Evolutionary conservation across 495 filamentous ascomycete species (phyloP).

Genomic region (Aspergillus ellipticus): DNA sequence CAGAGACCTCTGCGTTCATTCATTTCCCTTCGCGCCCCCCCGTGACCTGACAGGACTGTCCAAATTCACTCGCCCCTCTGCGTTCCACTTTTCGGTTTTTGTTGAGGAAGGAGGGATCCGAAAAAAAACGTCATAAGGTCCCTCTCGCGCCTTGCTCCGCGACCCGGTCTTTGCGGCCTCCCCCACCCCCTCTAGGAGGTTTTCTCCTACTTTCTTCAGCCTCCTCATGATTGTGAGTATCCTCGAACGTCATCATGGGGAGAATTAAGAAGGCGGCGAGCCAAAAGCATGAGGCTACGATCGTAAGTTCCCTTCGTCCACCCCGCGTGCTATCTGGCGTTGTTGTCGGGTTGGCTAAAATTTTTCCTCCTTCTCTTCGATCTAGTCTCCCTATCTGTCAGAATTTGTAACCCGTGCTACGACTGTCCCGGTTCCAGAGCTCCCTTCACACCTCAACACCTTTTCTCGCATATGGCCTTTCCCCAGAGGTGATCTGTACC

Average conservation of each 20-base stretch:
- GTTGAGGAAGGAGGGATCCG: conserved; percentile 27
- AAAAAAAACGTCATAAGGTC: conserved; percentile 46
- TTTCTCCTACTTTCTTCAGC: conserved; percentile 25
- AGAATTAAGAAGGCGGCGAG: conserved; percentile 95
- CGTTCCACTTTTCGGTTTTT: conserved; percentile 24
- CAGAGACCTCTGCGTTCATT: conserved; percentile 11
- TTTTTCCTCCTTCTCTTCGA: conserved; percentile 25
- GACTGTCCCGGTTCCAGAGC: conserved; percentile 65
- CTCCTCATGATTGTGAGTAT: conserved; percentile 48
- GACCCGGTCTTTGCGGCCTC: conserved; percentile 33
- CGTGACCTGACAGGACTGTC: neutral
- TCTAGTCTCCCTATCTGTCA: conserved; percentile 79
- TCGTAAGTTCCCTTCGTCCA: conserved; percentile 58
- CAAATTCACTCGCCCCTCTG: conserved; percentile 1
- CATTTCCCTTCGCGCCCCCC: neutral
- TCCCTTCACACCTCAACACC: conserved; percentile 69
- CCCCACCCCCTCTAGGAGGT: conserved; percentile 31
- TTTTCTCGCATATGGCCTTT: conserved; percentile 93
- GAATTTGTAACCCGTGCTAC: conserved; percentile 69
- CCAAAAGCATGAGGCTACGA: conserved; percentile 86
- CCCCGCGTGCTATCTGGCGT: conserved; percentile 8
- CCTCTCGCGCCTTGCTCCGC: conserved; percentile 35
- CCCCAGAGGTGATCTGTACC: conserved; percentile 93
- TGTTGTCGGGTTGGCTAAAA: conserved; percentile 20
- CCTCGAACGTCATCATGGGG: conserved; percentile 62